A percentile compares a stretch with the other conserved stretches of the same genome.
Evolutionary conservation across 768 basidiomycete species (phyloP).

Genomic region (Russula brevipes): DNA sequence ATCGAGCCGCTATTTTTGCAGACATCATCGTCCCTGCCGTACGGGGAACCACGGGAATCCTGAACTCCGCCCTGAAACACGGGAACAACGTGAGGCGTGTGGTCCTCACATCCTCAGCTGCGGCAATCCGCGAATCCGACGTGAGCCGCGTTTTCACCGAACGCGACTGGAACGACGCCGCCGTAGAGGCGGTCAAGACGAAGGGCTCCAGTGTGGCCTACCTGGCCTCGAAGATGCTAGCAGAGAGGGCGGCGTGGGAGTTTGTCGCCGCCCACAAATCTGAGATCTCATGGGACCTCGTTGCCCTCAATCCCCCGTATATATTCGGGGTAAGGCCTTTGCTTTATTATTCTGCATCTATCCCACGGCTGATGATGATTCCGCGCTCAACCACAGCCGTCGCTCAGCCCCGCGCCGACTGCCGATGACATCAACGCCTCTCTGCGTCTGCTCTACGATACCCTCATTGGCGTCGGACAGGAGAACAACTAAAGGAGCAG

Average conservation of each 20-base stretch:
- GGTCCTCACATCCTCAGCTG: slow-evolving; percentile 56
- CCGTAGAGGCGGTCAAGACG: slow-evolving; percentile 42
- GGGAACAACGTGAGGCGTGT: slow-evolving; percentile 55
- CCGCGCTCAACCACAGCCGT: slow-evolving; percentile 24
- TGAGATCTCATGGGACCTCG: slow-evolving; percentile 46
- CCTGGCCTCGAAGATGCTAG: slow-evolving; percentile 51
- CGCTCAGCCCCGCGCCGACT: slow-evolving; percentile 27
- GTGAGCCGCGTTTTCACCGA: slow-evolving; percentile 20
- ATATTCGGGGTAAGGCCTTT: slow-evolving; percentile 8
- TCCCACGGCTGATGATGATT: not conserved
- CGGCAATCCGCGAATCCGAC: slow-evolving; percentile 37
- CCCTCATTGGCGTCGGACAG: not conserved
- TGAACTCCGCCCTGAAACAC: slow-evolving; percentile 53
- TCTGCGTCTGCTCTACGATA: slow-evolving; percentile 12
- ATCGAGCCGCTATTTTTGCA: slow-evolving; percentile 24
- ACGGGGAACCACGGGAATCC: slow-evolving; percentile 58
- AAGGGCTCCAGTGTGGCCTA: slow-evolving; percentile 46
- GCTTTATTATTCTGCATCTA: too few relatives aligned
- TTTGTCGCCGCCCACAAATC: slow-evolving; percentile 41
- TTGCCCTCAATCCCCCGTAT: slow-evolving; percentile 50
- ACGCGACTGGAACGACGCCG: slow-evolving; percentile 49
- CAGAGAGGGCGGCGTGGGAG: slow-evolving; percentile 55
- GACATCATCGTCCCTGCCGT: slow-evolving; percentile 69
- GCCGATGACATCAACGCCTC: slow-evolving; percentile 18
- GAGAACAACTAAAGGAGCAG: not conserved